A percentile compares a stretch with the other conserved stretches of the same genome.
Evolutionary conservation across 768 basidiomycete species (phyloP).

Genomic region (Pleurotus citrinopileatus): DNA sequence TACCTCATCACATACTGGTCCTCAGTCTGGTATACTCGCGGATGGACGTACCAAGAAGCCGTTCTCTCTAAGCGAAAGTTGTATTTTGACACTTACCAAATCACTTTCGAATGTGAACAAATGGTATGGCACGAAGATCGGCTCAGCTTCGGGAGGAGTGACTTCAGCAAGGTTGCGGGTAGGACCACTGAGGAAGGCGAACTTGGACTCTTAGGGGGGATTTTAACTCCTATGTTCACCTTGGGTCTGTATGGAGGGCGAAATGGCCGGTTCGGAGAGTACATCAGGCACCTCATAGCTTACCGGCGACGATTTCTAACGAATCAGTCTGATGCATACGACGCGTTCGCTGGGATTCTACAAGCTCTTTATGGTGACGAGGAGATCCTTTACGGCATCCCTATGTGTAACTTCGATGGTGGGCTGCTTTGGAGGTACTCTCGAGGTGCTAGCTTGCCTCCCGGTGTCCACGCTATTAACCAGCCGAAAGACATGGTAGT

Average conservation of each 20-base stretch:
- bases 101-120: neutral
- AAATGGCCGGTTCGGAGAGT: neutral
- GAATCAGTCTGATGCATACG: neutral
- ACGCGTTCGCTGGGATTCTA: constrained; percentile 1
- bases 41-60: constrained; percentile 6
- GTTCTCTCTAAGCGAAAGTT: constrained; percentile 1
- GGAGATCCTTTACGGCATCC: neutral
- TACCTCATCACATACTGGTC: neutral
- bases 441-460: neutral
- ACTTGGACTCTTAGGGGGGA: neutral
- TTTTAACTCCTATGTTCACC: neutral
- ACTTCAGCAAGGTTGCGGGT: neutral
- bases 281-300: neutral
- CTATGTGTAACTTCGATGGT: neutral
- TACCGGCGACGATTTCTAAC: neutral
- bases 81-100: neutral
- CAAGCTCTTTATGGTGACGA: neutral
- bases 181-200: neutral
- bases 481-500: neutral
- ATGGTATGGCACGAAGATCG: constrained; percentile 1
- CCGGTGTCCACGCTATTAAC: neutral
- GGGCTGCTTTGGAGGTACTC: neutral
- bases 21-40: neutral
- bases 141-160: neutral
- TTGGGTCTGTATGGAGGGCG: constrained; percentile 1